These are phyloP conservation scores for Amaranthus hypochondriacus DNA, from an alignment of 148 eudicot genomes.

Conservation along the genomic window DNA sequence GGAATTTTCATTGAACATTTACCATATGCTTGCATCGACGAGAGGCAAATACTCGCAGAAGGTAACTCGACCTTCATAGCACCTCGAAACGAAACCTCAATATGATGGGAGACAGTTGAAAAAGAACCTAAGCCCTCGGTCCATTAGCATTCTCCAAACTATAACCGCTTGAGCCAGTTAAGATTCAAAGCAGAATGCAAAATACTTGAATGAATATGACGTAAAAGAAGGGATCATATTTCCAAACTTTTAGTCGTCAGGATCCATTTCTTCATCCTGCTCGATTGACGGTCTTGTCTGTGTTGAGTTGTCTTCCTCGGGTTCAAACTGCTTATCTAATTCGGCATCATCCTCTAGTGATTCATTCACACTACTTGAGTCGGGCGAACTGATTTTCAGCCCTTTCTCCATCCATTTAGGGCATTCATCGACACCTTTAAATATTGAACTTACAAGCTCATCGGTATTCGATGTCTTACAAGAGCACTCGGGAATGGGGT, in stretches of 20 bases:
- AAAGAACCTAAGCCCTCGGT: neutral
- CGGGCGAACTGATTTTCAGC: slow-evolving; percentile 24
- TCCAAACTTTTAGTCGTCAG: slow-evolving; percentile 46
- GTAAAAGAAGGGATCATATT: slow-evolving; percentile 8
- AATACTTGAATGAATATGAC: neutral
- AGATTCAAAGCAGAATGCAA: neutral
- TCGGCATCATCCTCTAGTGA: slow-evolving; percentile 58
- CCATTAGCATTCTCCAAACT: slow-evolving; percentile 7
- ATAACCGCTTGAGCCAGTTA: slow-evolving; percentile 2
- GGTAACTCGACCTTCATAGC: neutral
- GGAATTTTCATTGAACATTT: neutral
- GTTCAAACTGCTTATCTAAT: slow-evolving; percentile 38
- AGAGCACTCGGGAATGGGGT: slow-evolving; percentile 87
- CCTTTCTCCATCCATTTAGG: slow-evolving; percentile 61
- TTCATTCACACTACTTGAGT: slow-evolving; percentile 40
- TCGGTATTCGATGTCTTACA: slow-evolving; percentile 51
- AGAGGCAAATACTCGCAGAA: slow-evolving; percentile 7
- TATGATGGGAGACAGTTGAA: neutral
- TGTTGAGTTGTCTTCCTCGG: slow-evolving; percentile 38
- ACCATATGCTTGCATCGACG: slow-evolving; percentile 2
- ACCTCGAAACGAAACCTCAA: slow-evolving; percentile 13
- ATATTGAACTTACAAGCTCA: slow-evolving; percentile 27
- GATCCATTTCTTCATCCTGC: slow-evolving; percentile 90
- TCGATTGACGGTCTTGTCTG: slow-evolving; percentile 36
- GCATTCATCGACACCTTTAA: slow-evolving; percentile 46